Conservation (phyloP, 495 filamentous ascomycete genomes). For the Jackrogersella multiformis region DNA sequence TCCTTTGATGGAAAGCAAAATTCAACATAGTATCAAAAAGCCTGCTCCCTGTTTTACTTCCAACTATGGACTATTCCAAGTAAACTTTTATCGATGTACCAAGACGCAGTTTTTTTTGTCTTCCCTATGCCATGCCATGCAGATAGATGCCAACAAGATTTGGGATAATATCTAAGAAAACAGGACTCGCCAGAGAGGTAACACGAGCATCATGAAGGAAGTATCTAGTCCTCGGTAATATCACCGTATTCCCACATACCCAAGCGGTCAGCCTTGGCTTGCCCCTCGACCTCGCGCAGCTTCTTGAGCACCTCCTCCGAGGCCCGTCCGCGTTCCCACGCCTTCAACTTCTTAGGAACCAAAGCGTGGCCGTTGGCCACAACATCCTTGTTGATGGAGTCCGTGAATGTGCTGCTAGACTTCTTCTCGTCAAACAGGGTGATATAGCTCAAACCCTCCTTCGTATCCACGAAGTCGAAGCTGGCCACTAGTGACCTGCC, state of each 20-base stretch:
- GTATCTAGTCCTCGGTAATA: constrained; percentile 79
- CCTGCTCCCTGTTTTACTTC: constrained; percentile 7
- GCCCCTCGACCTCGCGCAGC: constrained; percentile 71
- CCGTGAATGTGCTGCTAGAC: constrained; percentile 50
- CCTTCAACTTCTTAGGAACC: constrained; percentile 87
- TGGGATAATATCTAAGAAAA: constrained; percentile 7
- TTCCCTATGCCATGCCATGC: constrained; percentile 36
- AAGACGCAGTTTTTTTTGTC: constrained; percentile 21
- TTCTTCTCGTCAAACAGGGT: constrained; percentile 87
- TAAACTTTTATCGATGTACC: constrained; percentile 3
- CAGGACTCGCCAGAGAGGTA: not conserved
- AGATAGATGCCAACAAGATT: constrained; percentile 18
- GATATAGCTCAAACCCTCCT: constrained; percentile 80
- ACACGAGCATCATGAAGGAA: not conserved
- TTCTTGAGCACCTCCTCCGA: constrained; percentile 73
- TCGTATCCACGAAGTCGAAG: constrained; percentile 78
- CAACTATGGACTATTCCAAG: not conserved
- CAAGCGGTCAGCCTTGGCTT: constrained; percentile 77
- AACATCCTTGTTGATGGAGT: constrained; percentile 87
- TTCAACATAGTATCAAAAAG: not conserved
- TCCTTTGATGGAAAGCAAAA: not conserved
- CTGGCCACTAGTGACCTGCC: constrained; percentile 83
- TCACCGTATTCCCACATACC: constrained; percentile 99
- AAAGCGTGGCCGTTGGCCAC: constrained; percentile 85
- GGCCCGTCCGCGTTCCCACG: constrained; percentile 78